Evolutionary conservation across 1,139 yeast genomes (phyloP), one percentile per base, ranked within the genome.

Genomic region (Yamadazyma sp.): DNA sequence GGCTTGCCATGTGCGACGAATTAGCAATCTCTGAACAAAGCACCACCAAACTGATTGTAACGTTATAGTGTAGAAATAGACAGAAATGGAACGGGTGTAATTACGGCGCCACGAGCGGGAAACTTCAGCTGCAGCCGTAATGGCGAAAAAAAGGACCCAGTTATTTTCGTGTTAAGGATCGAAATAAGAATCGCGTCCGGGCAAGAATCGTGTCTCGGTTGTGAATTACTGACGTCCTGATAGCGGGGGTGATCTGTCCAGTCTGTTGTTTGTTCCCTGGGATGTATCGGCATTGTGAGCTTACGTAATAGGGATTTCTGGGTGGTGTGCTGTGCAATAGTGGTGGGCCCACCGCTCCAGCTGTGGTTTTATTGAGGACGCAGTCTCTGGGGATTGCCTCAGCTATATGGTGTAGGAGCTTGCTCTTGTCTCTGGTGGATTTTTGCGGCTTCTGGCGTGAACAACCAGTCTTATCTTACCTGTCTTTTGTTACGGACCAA

Each of bases 121-220:
- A 20, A 24, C 11, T 8, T 24, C 7, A 9, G 26, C 26, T 7
- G 26, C n/a, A n/a, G n/a, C n/a, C n/a, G n/a, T n/a, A n/a, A n/a
- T n/a, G n/a, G n/a, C n/a, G n/a, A n/a, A n/a, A n/a, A n/a, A n/a
- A n/a, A n/a, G n/a, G n/a, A n/a, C n/a, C n/a, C n/a, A n/a, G 27
- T 5, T 7, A 24, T 7, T 24, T 6, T 26, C n/a, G 12, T 28
- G 18, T 28, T 28, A 28, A 5, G 20, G 31, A 11, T 16, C 20
- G 16, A 28, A 16, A 5, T 28, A 28, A 28, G 31, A 28, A 28
- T 28, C 31, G 31, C 31, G 31, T 28, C 20, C 18, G 11, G 31
- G 12, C 15, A 14, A 8, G 16, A 17, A 28, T 28, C 31, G 31
- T 28, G 31, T 28, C 31, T n/a, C 12, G 29, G 31, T 28, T 12